These are phyloP conservation scores for Scleroderma citrinum DNA, from an alignment of 768 basidiomycete genomes.

Conservation along the genomic window DNA sequence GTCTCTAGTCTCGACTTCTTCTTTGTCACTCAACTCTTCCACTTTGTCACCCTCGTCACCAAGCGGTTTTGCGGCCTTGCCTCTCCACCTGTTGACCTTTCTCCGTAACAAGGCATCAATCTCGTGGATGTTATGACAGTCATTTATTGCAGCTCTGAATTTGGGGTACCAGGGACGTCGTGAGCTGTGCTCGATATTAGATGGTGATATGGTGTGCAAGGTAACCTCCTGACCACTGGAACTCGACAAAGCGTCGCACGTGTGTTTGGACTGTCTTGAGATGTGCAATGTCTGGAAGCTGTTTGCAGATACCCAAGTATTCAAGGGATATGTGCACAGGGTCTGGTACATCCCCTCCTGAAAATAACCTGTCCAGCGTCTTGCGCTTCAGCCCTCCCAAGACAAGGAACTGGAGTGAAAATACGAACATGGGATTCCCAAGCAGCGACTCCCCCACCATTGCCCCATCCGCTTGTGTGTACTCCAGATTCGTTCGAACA, in stretches of 20 bases:
- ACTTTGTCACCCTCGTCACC: constrained; percentile 1
- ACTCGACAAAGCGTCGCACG: constrained; percentile 60
- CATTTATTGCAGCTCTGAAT: constrained; percentile 43
- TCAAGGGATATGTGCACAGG: constrained; percentile 64
- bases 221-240: constrained; percentile 49
- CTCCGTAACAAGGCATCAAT: constrained; percentile 39
- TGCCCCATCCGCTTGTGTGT: constrained; percentile 63
- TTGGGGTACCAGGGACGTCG: constrained; percentile 53
- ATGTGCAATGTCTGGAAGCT: constrained; percentile 44
- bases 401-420: not conserved
- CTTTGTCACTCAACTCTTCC: not conserved
- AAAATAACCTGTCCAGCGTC: constrained; percentile 46
- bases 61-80: constrained; percentile 17
- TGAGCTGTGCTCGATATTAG: constrained; percentile 25
- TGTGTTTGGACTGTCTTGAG: constrained; percentile 54
- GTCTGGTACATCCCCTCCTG: constrained; percentile 42
- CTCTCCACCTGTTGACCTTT: constrained; percentile 48
- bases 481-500: constrained; percentile 44
- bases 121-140: constrained; percentile 39
- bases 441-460: constrained; percentile 82
- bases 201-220: not conserved
- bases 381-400: not conserved
- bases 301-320: constrained; percentile 57
- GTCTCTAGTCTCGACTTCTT: constrained; percentile 1
- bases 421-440: constrained; percentile 62